Base-by-base conservation (phyloP, 2,329 filamentous ascomycete species). In the Graphilbum fragrans region DNA sequence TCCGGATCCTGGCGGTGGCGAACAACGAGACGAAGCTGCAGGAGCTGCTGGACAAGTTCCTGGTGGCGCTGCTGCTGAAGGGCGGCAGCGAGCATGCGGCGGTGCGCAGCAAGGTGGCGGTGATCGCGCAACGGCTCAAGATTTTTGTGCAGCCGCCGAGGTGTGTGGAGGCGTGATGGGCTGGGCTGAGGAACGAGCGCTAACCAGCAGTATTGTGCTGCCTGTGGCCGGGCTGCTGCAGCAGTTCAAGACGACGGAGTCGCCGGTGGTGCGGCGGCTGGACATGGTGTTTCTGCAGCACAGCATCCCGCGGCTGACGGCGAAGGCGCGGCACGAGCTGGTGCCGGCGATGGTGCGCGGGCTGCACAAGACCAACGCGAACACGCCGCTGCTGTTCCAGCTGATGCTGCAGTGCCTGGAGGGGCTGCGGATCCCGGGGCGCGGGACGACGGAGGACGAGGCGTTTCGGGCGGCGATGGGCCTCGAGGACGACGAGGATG, bases 261-360 rank as follows among this genome's bases (percentile, higher is more conserved):
- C 80, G 12, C 67, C 80, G 1, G 69, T 95, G 31, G 77, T 98
- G 49, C 81, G 86, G 48, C 85, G 94, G 56, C 83, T 95, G 51
- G 88, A 96, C 60, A 66, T 96, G 33, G 70, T 83, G 17, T 94
- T 94, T 56, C 82, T 95, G 31, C 85, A 93, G 54, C 86, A 94
- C 55, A 92, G 90, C 34, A 53, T 76, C 22, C 58, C 64, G 34
- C 66, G 71, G 3, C 56, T 74, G 19, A 58, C 65, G 25, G 58
- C 64, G 12, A 54, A 69, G 41, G 82, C 90, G 34, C 75, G 86
- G 50, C 71, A 81, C 29, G 75, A 79, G 11, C 64, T 94, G 5
- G 60, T 95, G n/a, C 79, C 86, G 2, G 69, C 75, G 3, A 61
- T 87, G 10, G 62, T 88, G 16, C 67, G 72, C 48, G 82, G 80